Evolutionary conservation across 192 early-diverging fungal genomes (phyloP), one percentile per base, ranked within the genome.

Genomic region (Spizellomyces punctatus): DNA sequence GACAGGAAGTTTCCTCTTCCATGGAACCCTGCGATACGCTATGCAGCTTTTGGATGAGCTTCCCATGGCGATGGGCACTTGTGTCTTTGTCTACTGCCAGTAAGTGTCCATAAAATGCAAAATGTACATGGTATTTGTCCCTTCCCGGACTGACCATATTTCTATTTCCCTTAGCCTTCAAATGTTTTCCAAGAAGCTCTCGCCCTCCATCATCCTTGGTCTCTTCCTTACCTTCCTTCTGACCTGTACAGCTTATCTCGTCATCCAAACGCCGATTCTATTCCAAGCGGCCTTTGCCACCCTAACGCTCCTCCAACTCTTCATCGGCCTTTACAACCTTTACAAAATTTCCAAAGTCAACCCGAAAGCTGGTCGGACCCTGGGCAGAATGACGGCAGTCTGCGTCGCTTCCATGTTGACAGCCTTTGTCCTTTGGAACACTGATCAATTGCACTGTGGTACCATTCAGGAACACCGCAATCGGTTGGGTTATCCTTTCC

Each of bases 31-130:
- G 46, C 75, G 81, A 59, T 91, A 87, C 65, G 76, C 83, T 71
- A 85, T 86, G 84, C 92, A 93, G 74, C 82, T 93, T 57, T 74
- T 87, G 63, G 93, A 94, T 77, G 93, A 94, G 77, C 76, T 94
- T 41, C 93, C 93, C 49, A 94, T 85, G 84, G 75, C 77, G 16
- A 22, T 55, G 14, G 63, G 42, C 4, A 79, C 69, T 19, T 79
- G 60, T 19, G 47, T 55, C 12, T 72, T 46, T 45, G 46, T 67
- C 2, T 64, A 46, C 55, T 19, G 10, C 49, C 60, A 78, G 66
- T 45, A 58, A 46, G 63, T 67, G 58, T 49, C 3, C 27, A 36
- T 36, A 36, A 0, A 36, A 36, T 36, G 27, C 27, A n/a, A n/a
- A n/a, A n/a, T n/a, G n/a, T 41, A 56, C 76, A 6, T 57, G 55